Conservation (phyloP, 2,329 filamentous ascomycete genomes). For the Pseudogymnoascus sp. region DNA sequence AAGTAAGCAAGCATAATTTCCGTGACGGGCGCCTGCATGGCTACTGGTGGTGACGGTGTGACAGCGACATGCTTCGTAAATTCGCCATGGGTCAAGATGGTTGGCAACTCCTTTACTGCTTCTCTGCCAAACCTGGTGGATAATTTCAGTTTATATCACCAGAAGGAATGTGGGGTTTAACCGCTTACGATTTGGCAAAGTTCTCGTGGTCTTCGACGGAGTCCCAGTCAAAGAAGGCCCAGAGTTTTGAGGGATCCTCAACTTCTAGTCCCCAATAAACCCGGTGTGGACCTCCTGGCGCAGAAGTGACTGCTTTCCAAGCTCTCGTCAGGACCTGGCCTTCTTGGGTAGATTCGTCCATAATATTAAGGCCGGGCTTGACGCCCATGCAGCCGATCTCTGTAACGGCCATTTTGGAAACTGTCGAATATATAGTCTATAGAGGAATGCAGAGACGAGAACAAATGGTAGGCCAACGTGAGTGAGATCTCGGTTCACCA, state of each 20-base stretch:
- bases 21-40: conserved; percentile 16
- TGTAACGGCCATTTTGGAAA: conserved; percentile 14
- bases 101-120: conserved; percentile 18
- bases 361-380: conserved; percentile 18
- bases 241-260: conserved; percentile 19
- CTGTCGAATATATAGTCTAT: not conserved
- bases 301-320: conserved; percentile 13
- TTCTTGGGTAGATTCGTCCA: conserved; percentile 17
- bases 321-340: conserved; percentile 15
- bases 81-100: conserved; percentile 16
- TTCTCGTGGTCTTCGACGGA: conserved; percentile 21
- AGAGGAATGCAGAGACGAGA: too few species aligned
- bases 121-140: conserved; percentile 15
- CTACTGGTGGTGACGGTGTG: conserved; percentile 11
- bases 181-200: conserved; percentile 19
- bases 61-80: conserved; percentile 21
- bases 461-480: too few species aligned
- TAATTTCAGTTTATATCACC: not conserved
- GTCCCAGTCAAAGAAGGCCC: conserved; percentile 25
- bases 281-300: conserved; percentile 17
- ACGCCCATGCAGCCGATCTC: conserved; percentile 21
- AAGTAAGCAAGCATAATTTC: conserved; percentile 7
- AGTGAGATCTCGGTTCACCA: not conserved
- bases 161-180: not conserved
- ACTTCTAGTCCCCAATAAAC: conserved; percentile 21